A percentile compares a stretch with the other conserved stretches of the same genome.
Conservation (phyloP, 805 yeast species). For the Wickerhamiella hasegawae region DNA sequence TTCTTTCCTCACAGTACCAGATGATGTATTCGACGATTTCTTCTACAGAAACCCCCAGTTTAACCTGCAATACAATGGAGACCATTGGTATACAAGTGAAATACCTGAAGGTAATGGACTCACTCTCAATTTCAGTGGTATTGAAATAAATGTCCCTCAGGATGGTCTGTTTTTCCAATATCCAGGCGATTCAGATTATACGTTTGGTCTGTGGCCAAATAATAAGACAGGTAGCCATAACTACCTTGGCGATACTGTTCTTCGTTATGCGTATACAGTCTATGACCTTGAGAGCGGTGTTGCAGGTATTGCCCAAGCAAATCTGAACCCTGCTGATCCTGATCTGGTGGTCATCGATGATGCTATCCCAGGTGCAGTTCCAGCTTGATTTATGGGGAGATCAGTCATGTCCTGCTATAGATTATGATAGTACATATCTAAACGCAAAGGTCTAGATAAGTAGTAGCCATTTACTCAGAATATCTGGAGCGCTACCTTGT, state of each 20-base stretch:
- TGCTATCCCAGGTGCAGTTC: no score
- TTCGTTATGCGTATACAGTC: constrained; percentile 50
- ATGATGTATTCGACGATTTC: not conserved
- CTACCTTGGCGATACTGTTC: constrained; percentile 41
- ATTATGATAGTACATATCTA: no score
- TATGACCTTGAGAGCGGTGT: constrained; percentile 41
- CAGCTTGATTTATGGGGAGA: no score
- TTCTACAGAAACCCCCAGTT: not conserved
- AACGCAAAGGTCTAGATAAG: no score
- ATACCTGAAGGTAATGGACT: not conserved
- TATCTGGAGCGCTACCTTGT: no score
- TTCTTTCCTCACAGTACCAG: not conserved
- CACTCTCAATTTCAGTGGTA: not conserved
- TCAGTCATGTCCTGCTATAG: no score
- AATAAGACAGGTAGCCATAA: not conserved
- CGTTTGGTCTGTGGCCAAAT: not conserved
- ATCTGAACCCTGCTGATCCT: no score
- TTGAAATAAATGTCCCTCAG: not conserved
- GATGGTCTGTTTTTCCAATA: not conserved
- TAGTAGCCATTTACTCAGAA: no score
- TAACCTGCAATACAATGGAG: not conserved
- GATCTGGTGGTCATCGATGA: no score
- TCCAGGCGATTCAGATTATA: not conserved
- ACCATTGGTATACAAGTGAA: not conserved
- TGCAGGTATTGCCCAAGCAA: constrained; percentile 40